A percentile compares a stretch with the other conserved stretches of the same genome.
These are phyloP conservation scores for Mycosphaerella sp. DNA, from an alignment of 2,329 filamentous ascomycete genomes.

Conservation along the genomic window DNA sequence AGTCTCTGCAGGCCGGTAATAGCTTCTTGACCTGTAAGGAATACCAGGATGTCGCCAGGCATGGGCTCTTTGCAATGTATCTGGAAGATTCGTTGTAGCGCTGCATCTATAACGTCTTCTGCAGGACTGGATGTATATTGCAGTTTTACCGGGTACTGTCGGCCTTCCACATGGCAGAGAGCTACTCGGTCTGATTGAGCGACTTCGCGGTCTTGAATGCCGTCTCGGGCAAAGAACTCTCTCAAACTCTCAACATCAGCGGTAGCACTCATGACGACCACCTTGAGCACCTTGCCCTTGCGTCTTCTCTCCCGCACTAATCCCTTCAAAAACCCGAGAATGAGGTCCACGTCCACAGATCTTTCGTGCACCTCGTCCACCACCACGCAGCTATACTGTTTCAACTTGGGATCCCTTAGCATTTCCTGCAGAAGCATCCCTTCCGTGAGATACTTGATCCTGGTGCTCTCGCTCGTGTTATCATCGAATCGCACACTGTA, in stretches of 20 bases:
- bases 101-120: constrained; percentile 72
- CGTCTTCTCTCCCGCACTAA: constrained; percentile 59
- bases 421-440: constrained; percentile 95
- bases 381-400: constrained; percentile 80
- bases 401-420: constrained; percentile 72
- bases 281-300: constrained; percentile 65
- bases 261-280: constrained; percentile 96
- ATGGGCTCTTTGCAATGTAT: constrained; percentile 76
- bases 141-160: constrained; percentile 77
- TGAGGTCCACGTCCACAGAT: constrained; percentile 86
- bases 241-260: constrained; percentile 76
- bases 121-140: constrained; percentile 68
- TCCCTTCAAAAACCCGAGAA: constrained; percentile 80
- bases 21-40: constrained; percentile 86
- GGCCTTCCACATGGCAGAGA: constrained; percentile 66
- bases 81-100: constrained; percentile 75
- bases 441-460: constrained; percentile 91
- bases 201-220: constrained; percentile 20
- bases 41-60: constrained; percentile 90
- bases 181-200: constrained; percentile 3
- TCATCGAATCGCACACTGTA: constrained; percentile 96
- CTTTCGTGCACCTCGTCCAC: constrained; percentile 97
- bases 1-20: constrained; percentile 76
- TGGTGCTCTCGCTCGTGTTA: constrained; percentile 69
- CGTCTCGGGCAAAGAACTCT: constrained; percentile 58